Evolutionary conservation across 371 early-diverging fungal species (phyloP).

Genomic region (Mortierella sp.): DNA sequence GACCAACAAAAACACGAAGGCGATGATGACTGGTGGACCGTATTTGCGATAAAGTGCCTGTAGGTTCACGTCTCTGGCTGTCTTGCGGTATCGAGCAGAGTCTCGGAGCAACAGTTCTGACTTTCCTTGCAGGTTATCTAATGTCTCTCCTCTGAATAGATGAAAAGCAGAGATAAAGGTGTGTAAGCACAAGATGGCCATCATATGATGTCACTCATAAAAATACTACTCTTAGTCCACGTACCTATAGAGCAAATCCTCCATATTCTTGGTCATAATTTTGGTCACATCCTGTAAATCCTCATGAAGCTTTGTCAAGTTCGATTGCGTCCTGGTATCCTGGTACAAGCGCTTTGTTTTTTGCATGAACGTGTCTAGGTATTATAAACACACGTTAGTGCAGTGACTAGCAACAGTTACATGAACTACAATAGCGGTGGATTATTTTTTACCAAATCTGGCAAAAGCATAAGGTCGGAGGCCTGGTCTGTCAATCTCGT

Average conservation of each 20-base stretch:
- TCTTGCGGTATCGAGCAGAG: conserved; percentile 81
- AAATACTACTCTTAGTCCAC: neutral
- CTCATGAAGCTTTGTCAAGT: conserved; percentile 93
- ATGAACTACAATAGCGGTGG: neutral
- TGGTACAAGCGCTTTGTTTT: conserved; percentile 96
- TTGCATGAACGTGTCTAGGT: conserved; percentile 94
- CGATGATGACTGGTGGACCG: conserved; percentile 90
- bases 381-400: neutral
- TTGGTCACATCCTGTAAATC: conserved; percentile 96
- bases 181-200: too few species aligned
- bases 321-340: conserved; percentile 93
- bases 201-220: conserved; percentile 31
- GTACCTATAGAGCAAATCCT: conserved; percentile 93
- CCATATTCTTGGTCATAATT: conserved; percentile 98
- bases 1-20: conserved; percentile 82
- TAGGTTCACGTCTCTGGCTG: conserved; percentile 85
- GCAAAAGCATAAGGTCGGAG: conserved; percentile 97
- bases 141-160: conserved; percentile 42
- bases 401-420: neutral
- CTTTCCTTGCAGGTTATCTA: conserved; percentile 56
- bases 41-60: conserved; percentile 95
- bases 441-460: conserved; percentile 80
- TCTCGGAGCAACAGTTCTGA: conserved; percentile 76
- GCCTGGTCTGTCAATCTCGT: conserved; percentile 85
- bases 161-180: too few species aligned